Base-by-base conservation (phyloP, 129 eudicot species). In the Saposhnikovia divaricata region DNA sequence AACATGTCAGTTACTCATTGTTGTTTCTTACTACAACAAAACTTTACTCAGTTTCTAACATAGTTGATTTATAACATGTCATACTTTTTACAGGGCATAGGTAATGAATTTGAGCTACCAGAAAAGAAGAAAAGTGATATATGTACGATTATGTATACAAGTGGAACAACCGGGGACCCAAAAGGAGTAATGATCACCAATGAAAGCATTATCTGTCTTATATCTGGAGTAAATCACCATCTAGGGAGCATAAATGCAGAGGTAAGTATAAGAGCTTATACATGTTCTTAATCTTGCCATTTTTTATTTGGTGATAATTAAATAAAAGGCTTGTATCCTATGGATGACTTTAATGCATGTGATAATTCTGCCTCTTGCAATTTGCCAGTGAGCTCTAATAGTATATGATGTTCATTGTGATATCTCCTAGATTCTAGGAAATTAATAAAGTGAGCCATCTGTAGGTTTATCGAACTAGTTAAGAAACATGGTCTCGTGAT, bases 131-230 rank as follows among this genome's bases (percentile, higher is more conserved):
- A 78, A 75, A 95, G 86, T 16, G 98, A 95, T 74, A 85, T 90
- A 16, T 92, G 96, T 57, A 95, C 98, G 15, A 92, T 92, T 71
- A 95, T 95, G 97, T 95, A 95, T 83, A 95, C 97, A 7, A 95
- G 98, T 82, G 98, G 97, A 78, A 95, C 98, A 42, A 95, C 98
- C 4, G 97, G 97, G 12, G 96, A 95, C 74, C 98, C 98, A 5
- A 95, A 95, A 77, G 98, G 98, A 83, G 98, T 95, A 12, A 81
- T 92, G 86, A 81, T 95, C 78, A 85, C 98, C 72, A 89, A 92
- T 53, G 94, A 95, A 82, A 90, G 90, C 88, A 87, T 95, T 81
- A 90, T 92, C 76, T 89, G 96, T 2, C 81, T 95, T 50, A 88
- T 92, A 55, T 89, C 93, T 23, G 98, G 91, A 53, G 86, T 89